Evolutionary conservation across 148 eudicot species (phyloP).

Genomic region (Talinum fruticosum): DNA sequence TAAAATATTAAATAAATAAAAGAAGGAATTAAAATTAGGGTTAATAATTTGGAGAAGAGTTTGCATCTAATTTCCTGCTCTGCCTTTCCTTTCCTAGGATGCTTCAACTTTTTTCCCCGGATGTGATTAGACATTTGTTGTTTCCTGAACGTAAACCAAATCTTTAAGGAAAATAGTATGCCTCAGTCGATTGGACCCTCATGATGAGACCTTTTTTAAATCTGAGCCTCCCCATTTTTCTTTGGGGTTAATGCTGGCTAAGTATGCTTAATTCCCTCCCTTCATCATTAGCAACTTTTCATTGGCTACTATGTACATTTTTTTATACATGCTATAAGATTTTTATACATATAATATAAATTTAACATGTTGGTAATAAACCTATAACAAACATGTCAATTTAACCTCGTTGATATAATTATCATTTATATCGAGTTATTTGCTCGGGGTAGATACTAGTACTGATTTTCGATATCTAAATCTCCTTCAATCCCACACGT

Average conservation of each 20-base stretch:
- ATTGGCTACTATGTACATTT: too few species aligned
- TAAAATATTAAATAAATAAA: background rate
- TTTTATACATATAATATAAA: too few species aligned
- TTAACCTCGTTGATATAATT: too few species aligned
- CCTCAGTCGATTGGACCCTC: background rate
- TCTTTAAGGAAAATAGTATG: background rate
- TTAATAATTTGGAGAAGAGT: background rate
- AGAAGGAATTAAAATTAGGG: background rate
- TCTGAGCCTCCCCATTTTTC: background rate
- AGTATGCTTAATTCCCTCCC: background rate
- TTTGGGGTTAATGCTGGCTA: background rate
- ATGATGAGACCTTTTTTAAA: background rate
- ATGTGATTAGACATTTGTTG: slow-evolving; percentile 16
- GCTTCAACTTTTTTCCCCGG: slow-evolving; percentile 15
- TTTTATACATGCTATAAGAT: too few species aligned
- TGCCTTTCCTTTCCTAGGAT: slow-evolving; percentile 25
- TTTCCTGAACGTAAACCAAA: background rate
- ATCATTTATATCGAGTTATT: too few species aligned
- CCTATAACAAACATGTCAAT: too few species aligned
- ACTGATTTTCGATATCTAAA: too few species aligned
- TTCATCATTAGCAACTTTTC: background rate
- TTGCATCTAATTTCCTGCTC: background rate
- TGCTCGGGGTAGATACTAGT: too few species aligned
- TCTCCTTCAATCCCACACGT: too few species aligned
- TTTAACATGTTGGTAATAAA: too few species aligned